Percentiles rank a stretch among this genome's conserved stretches.
These are phyloP conservation scores for Bretschneidera sinensis DNA, from an alignment of 345 rosid species.

Conservation along the genomic window DNA sequence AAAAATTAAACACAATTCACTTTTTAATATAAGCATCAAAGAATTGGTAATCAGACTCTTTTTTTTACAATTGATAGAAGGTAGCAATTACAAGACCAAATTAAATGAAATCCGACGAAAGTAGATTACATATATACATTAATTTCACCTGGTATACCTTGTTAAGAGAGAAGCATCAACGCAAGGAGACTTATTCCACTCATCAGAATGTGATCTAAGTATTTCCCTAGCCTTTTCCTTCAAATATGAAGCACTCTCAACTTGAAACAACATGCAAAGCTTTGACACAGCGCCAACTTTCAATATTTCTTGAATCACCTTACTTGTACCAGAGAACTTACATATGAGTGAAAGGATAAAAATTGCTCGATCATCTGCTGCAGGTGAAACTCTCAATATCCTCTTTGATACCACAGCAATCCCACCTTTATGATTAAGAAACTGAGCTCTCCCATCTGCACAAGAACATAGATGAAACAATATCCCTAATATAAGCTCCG, in stretches of 20 bases:
- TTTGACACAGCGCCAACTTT: constrained; percentile 48
- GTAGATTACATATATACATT: not conserved
- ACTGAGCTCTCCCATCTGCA: constrained; percentile 65
- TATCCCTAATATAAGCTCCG: constrained; percentile 54
- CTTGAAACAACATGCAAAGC: constrained; percentile 49
- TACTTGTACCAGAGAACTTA: constrained; percentile 37
- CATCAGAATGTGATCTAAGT: constrained; percentile 43
- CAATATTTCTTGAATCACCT: constrained; percentile 58
- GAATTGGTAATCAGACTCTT: too few relatives aligned
- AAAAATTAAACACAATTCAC: too few relatives aligned
- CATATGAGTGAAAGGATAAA: constrained; percentile 41
- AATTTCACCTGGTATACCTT: constrained; percentile 6
- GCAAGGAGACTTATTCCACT: constrained; percentile 65
- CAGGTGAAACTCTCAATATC: constrained; percentile 45
- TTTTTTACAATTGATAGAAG: too few relatives aligned
- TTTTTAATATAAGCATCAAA: too few relatives aligned
- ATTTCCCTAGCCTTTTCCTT: constrained; percentile 51
- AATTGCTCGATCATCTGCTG: constrained; percentile 51
- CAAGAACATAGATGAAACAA: constrained; percentile 56
- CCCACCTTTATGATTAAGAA: constrained; percentile 47
- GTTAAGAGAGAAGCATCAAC: constrained; percentile 26
- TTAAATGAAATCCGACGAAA: too few relatives aligned
- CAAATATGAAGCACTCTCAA: constrained; percentile 35
- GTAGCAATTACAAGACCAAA: too few relatives aligned
- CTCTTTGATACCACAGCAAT: constrained; percentile 54